These are phyloP conservation scores for Cordyceps farinosa DNA, from an alignment of 2,329 filamentous ascomycete genomes.

Conservation along the genomic window DNA sequence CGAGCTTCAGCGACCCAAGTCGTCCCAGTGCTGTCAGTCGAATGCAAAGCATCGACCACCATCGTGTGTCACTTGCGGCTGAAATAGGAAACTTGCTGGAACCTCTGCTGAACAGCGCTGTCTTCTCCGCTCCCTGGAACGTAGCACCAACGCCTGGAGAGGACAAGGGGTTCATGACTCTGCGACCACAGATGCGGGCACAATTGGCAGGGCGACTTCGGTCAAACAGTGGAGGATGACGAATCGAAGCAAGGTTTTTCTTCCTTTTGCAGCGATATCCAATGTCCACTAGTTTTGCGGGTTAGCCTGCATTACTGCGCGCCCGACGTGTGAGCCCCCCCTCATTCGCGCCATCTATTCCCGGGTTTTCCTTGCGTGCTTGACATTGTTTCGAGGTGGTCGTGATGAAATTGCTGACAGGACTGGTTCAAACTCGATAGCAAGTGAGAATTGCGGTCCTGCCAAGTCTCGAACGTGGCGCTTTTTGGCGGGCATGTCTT, in stretches of 20 bases:
- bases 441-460: background rate
- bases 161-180: slow-evolving; percentile 9
- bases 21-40: background rate
- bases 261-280: background rate
- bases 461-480: slow-evolving; percentile 6
- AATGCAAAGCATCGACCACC: slow-evolving; percentile 4
- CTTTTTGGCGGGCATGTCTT: background rate
- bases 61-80: background rate
- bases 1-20: background rate
- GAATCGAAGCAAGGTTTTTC: slow-evolving; percentile 15
- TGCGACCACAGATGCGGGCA: background rate
- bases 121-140: background rate
- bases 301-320: slow-evolving; percentile 9
- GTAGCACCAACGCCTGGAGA: slow-evolving; percentile 1
- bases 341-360: slow-evolving; percentile 6
- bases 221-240: slow-evolving; percentile 14
- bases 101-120: background rate
- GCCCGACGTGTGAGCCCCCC: background rate
- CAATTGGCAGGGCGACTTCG: slow-evolving; percentile 9
- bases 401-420: background rate
- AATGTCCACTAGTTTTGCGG: slow-evolving; percentile 15
- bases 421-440: background rate
- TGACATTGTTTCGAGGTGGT: background rate
- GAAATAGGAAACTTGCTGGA: slow-evolving; percentile 2
- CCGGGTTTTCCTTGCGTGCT: background rate